Evolutionary conservation across 495 filamentous ascomycete genomes (phyloP), one percentile per base, ranked within the genome.

Genomic region (Patellaria atrata): DNA sequence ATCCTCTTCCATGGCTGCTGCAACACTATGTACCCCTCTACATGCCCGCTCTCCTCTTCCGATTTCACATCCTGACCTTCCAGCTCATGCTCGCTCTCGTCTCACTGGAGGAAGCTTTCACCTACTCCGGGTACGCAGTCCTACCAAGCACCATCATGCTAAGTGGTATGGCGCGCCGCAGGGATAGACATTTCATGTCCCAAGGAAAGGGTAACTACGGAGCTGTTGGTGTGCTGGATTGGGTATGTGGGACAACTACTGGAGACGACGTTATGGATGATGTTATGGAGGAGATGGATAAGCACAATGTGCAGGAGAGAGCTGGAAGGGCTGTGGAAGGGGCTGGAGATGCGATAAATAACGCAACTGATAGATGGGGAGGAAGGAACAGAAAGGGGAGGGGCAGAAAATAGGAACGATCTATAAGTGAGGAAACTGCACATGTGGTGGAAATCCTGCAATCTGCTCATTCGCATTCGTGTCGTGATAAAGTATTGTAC

Each of bases 21-120:
- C 58, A 62, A 34, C 71, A 65, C 30, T 80, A 82, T 47, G 23
- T 86, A 13, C 86, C 86, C 0, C 65, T 72, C 12, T 86, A 82
- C 53, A 45, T 78, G 2, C 82, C 86, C 6, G 75, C 77, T 1
- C 50, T 63, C 40, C 52, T 65, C 11, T 77, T 70, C 58, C 76
- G 59, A 50, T 74, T 68, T 34, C 86, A 94, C 56, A 62, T 91
- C 30, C 61, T 93, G 33, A 86, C 81, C 1, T 92, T 74, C 61
- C 64, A 84, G 31, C 23, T 85, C 14, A 78, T 82, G 39, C 53
- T 82, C 10, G 59, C 67, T 1, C 27, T 83, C 22, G 59, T 76
- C 29, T 82, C 79, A 0, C 34, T 89, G 2, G 82, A 92, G 44
- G 83, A 92, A 44, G 75, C 73, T 2, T 67, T 85, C 38, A 62